These are phyloP conservation scores for Leptographium lundbergii DNA, from an alignment of 2,329 filamentous ascomycete genomes.

Conservation along the genomic window DNA sequence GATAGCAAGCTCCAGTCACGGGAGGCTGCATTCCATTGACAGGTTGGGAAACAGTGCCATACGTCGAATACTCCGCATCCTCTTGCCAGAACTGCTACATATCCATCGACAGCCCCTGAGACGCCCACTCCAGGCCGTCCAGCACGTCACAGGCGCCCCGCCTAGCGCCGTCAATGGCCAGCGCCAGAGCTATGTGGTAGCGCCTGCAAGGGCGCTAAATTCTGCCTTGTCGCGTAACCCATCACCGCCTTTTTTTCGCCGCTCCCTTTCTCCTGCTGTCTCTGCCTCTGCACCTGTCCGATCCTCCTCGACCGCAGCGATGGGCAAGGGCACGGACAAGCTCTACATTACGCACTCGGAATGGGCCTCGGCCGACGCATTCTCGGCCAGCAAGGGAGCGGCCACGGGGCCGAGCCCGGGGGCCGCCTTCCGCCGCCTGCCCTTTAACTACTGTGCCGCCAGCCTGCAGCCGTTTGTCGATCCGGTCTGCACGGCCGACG, in stretches of 20 bases:
- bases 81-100: no score
- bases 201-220: not conserved
- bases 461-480: conserved; percentile 91
- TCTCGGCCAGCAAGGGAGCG: conserved; percentile 63
- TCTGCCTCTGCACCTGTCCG: not conserved
- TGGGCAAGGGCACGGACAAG: conserved; percentile 45
- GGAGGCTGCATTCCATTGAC: no score
- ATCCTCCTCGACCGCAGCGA: conserved; percentile 12
- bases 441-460: conserved; percentile 96
- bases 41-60: no score
- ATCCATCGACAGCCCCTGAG: no score
- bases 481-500: conserved; percentile 78
- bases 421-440: conserved; percentile 64
- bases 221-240: not conserved
- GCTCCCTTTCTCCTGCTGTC: not conserved
- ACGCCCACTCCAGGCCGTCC: no score
- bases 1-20: no score
- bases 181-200: not conserved
- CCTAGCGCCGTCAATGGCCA: not conserved
- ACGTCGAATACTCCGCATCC: no score
- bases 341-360: conserved; percentile 86
- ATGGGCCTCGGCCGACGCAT: conserved; percentile 87
- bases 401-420: conserved; percentile 26
- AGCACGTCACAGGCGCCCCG: not conserved
- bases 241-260: not conserved